Conservation (phyloP, 2,329 filamentous ascomycete genomes). For the Penicillium palitans region DNA sequence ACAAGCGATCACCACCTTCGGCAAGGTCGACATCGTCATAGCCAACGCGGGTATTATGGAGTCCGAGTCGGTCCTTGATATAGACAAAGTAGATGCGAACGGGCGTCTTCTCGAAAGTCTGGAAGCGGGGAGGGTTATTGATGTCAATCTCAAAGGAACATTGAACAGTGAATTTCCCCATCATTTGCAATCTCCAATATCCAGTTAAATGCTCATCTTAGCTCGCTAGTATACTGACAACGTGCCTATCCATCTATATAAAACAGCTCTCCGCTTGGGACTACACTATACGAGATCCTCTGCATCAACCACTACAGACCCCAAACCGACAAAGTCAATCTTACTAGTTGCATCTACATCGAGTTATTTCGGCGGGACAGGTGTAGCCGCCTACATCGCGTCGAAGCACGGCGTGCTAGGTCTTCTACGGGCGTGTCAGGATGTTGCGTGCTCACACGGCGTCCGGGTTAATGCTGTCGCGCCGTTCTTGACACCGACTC, state of each 20-base stretch:
- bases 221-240: not conserved
- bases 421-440: constrained; percentile 41
- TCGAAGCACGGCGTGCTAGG: constrained; percentile 48
- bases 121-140: constrained; percentile 36
- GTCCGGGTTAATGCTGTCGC: constrained; percentile 51
- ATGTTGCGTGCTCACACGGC: constrained; percentile 33
- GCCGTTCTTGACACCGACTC: constrained; percentile 51
- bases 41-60: constrained; percentile 48
- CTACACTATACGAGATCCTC: constrained; percentile 28
- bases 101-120: constrained; percentile 21
- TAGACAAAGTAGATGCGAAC: constrained; percentile 26
- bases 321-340: constrained; percentile 36
- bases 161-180: constrained; percentile 42
- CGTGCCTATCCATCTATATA: not conserved
- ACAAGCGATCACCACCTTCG: constrained; percentile 33
- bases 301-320: constrained; percentile 9
- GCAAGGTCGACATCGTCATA: constrained; percentile 43
- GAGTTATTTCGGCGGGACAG: constrained; percentile 47
- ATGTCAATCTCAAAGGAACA: constrained; percentile 49
- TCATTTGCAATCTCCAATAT: not conserved
- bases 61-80: constrained; percentile 23
- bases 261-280: constrained; percentile 33
- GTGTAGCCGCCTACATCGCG: constrained; percentile 45
- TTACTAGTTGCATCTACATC: constrained; percentile 46
- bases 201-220: not conserved